Evolutionary conservation across 2,329 filamentous ascomycete genomes (phyloP).

Genomic region (Curvularia spicifera): DNA sequence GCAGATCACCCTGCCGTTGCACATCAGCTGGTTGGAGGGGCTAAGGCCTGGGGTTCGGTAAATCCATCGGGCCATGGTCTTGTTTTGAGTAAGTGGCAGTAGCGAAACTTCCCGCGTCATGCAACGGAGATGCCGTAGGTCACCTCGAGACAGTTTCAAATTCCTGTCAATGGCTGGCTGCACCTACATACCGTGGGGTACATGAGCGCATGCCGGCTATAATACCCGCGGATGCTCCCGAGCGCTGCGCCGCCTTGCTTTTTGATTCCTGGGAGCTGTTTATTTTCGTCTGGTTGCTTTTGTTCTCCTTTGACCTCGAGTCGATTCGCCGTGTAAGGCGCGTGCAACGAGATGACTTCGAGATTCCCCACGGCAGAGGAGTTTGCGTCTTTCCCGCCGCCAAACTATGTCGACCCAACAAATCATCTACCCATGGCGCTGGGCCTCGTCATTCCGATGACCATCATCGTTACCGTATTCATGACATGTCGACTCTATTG

Average conservation of each 20-base stretch:
- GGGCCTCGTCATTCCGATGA: slow-evolving; percentile 34
- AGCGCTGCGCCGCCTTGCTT: slow-evolving; percentile 5
- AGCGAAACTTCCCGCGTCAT: slow-evolving; percentile 8
- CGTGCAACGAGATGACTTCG: slow-evolving; percentile 28
- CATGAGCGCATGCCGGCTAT: slow-evolving; percentile 12
- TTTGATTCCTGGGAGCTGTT: slow-evolving; percentile 2
- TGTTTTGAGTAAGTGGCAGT: slow-evolving; percentile 15
- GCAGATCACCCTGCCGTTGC: neutral
- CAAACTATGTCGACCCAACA: slow-evolving; percentile 40
- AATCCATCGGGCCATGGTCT: slow-evolving; percentile 6
- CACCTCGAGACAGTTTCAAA: slow-evolving; percentile 13
- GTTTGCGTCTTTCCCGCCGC: slow-evolving; percentile 33
- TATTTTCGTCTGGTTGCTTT: neutral
- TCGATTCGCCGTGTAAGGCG: neutral
- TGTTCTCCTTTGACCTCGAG: neutral
- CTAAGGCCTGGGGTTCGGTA: neutral
- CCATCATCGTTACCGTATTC: slow-evolving; percentile 22
- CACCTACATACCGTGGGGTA: slow-evolving; percentile 7
- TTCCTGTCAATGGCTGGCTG: slow-evolving; percentile 1
- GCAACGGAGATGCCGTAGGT: slow-evolving; percentile 10
- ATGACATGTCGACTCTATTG: slow-evolving; percentile 35
- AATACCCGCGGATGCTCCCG: slow-evolving; percentile 15
- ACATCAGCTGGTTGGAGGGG: neutral
- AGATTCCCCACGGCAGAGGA: slow-evolving; percentile 36
- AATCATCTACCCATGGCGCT: slow-evolving; percentile 33